These are phyloP conservation scores for Parvularia atlantis DNA, from an alignment of 78 protist genomes.

Conservation along the genomic window DNA sequence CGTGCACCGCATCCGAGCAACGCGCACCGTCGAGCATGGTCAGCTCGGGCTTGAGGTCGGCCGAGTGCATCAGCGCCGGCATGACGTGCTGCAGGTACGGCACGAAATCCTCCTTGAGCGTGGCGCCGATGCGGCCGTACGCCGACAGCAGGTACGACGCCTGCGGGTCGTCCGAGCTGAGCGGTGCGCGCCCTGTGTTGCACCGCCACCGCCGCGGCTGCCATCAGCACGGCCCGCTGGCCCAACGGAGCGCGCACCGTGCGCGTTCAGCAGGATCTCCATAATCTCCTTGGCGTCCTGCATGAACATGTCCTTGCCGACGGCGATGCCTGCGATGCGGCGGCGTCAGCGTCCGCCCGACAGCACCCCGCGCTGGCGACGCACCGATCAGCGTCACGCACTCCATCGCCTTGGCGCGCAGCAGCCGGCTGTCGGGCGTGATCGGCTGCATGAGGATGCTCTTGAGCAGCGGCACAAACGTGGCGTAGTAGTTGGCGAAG, in stretches of 20 bases:
- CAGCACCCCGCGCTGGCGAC: too few species aligned
- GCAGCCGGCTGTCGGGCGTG: constrained; percentile 14
- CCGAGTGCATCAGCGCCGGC: constrained; percentile 56
- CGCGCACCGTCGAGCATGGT: constrained; percentile 6
- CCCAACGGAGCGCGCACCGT: too few species aligned
- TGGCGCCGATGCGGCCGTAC: constrained; percentile 66
- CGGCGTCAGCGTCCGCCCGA: too few species aligned
- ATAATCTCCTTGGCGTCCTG: constrained; percentile 57
- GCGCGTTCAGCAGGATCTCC: constrained; percentile 27
- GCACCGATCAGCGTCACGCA: constrained; percentile 72
- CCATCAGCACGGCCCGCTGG: not conserved
- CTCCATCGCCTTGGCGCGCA: constrained; percentile 84
- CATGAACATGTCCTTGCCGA: constrained; percentile 58
- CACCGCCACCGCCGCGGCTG: not conserved
- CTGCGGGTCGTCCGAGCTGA: constrained; percentile 72
- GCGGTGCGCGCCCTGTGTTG: too few species aligned
- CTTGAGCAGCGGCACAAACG: constrained; percentile 61
- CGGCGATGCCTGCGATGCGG: too few species aligned
- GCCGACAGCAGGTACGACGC: constrained; percentile 65
- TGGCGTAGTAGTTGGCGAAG: constrained; percentile 49
- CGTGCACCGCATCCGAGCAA: not conserved
- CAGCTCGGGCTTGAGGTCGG: constrained; percentile 27
- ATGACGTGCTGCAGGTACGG: constrained; percentile 64
- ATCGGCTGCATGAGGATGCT: constrained; percentile 20
- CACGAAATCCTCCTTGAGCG: constrained; percentile 57